Percentiles rank a stretch among this genome's conserved stretches.
Conservation (phyloP, 495 filamentous ascomycete species). For the Thozetella sp. region DNA sequence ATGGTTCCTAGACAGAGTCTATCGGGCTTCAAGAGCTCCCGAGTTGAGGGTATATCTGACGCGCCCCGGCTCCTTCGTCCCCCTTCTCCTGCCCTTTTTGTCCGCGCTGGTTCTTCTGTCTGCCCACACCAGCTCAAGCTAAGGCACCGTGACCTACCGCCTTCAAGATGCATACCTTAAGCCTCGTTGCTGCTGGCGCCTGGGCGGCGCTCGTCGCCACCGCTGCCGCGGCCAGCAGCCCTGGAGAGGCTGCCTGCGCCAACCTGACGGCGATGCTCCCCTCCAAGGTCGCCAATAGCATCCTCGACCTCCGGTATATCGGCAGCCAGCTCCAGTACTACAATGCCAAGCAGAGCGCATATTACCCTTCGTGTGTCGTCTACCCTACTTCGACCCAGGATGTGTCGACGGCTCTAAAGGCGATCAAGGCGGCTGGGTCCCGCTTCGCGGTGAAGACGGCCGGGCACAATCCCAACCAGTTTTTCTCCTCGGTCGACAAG, state of each 20-base stretch:
- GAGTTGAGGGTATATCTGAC: no score
- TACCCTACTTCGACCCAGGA: conserved; percentile 22
- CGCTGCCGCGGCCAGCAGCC: neutral
- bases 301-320: conserved; percentile 9
- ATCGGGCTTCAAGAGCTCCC: no score
- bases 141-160: neutral
- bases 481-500: conserved; percentile 31
- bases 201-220: neutral
- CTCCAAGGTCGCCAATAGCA: neutral
- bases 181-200: neutral
- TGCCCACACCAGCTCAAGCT: neutral
- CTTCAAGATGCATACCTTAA: neutral
- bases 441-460: conserved; percentile 47
- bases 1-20: no score
- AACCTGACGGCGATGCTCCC: neutral
- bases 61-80: no score
- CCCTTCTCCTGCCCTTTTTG: no score
- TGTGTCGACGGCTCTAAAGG: conserved; percentile 11
- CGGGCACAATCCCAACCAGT: conserved; percentile 45
- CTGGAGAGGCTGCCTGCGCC: neutral
- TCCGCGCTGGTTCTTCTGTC: neutral
- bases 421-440: conserved; percentile 6
- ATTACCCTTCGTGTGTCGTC: conserved; percentile 29
- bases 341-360: conserved; percentile 28
- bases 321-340: conserved; percentile 32